Base-by-base conservation (phyloP, 192 early-diverging fungal genomes). In the Paraglomus brasilianum region DNA sequence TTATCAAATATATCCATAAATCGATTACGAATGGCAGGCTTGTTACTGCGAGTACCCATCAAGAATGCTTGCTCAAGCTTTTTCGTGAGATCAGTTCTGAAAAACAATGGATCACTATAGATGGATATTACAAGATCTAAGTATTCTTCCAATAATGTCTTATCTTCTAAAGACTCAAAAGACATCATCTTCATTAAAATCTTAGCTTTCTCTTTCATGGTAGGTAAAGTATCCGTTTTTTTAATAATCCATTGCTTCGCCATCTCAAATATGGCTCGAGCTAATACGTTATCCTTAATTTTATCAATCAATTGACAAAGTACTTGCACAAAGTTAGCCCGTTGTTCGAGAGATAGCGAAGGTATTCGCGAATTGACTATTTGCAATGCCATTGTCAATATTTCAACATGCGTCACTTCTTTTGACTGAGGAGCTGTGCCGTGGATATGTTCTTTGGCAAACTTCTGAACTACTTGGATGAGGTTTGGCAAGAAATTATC, bases 11-110 rank as follows among this genome's bases (percentile, higher is more conserved):
- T 91, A 1, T 81, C 82, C 19, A 88, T 79, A 76, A 99, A 98
- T 56, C 86, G 77, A 21, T 83, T 82, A 14, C 98, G 85, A 58
- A 98, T 82, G 42, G 80, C 76, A 49, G 93, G 90, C 73, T 95
- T 92, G 11, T 86, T 82, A 69, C 84, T 85, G 43, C 88, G 87
- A 40, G 93, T 93, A 8, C 96, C 98, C 64, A 91, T 80, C 74
- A 99, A 81, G 72, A 99, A 99, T 5, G 95, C 95, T 69, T 92
- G 86, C 75, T 99, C 98, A 4, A 99, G 78, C 9, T 92, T 84
- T 9, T 96, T 91, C 0, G 95, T 98, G 48, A 98, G 78, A 60
- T 99, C 98, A 9, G 95, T 88, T 55, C 92, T 83, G 14, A 88
- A 84, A 76, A 98, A 94, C 22, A 82, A 74, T 0, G 90, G 85